Base-by-base conservation (phyloP, 345 rosid species). In the Iberis pinnata region DNA sequence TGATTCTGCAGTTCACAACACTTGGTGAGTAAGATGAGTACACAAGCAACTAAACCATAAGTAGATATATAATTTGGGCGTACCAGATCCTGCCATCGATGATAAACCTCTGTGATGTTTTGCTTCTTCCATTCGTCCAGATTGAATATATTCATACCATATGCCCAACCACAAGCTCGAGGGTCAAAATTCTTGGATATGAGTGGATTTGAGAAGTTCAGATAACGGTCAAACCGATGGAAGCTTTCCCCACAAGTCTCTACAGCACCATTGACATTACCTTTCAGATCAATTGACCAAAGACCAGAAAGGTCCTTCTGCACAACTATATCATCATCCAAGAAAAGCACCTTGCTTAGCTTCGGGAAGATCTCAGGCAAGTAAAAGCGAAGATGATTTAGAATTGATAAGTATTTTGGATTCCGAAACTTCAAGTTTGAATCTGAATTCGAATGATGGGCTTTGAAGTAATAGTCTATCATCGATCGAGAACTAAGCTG, bases 81-180 rank as follows among this genome's bases (percentile, higher is more conserved):
- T 77, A 92, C 98, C 86, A 92, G 83, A 63, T 76, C 73, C 80
- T 88, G 98, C 98, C 98, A 92, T 58, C 67, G 50, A 69, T 92
- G 98, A 69, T 92, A 92, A 43, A 85, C 79, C 32, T 75, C 80
- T 3, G 98, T 92, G 74, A 92, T 85, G 70, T 80, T 81, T 69
- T 88, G 93, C 72, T 80, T 70, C 72, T 64, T 85, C 98, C 98
- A 92, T 68, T 88, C 78, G 16, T 73, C 73, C 73, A 92, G 74
- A 74, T 92, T 97, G 68, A 92, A 88, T 19, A 92, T 55, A 52
- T 92, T 92, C 98, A 92, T 92, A 53, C 98, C 98, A 53, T 88
- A 92, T 9, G 98, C 97, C 98, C 98, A 92, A 56, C 98, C 98
- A 75, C 98, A 92, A 63, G 98, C 95, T 53, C 60, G 94, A 8